phyloP scores from a whole-genome alignment of 2,329 filamentous ascomycete genomes.

The Penicillium occitanis region DNA sequence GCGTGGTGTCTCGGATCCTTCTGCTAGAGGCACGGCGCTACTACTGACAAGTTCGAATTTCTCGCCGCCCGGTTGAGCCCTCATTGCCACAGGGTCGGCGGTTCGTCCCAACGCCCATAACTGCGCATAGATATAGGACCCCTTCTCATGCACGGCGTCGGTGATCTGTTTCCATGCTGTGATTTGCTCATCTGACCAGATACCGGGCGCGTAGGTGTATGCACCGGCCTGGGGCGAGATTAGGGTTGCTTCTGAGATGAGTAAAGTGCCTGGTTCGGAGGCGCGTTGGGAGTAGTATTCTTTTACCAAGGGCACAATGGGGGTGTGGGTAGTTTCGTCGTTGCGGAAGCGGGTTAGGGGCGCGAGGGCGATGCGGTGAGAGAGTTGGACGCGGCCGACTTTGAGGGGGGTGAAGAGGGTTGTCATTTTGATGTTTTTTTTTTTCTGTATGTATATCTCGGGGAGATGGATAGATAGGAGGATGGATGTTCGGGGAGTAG shows the following conservation, averaged over 20 bases:
- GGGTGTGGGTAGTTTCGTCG: constrained; percentile 46
- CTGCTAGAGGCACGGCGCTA: constrained; percentile 41
- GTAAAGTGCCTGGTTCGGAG: constrained; percentile 51
- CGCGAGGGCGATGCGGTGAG: constrained; percentile 52
- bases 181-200: constrained; percentile 55
- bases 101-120: constrained; percentile 61
- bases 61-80: constrained; percentile 27
- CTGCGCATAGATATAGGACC: constrained; percentile 59
- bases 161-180: constrained; percentile 59
- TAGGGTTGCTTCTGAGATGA: constrained; percentile 58
- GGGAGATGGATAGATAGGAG: not conserved
- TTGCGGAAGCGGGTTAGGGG: constrained; percentile 55
- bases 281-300: constrained; percentile 56
- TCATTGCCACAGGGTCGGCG: constrained; percentile 40
- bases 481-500: not conserved
- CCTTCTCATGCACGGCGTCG: constrained; percentile 61
- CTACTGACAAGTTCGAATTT: constrained; percentile 35
- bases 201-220: constrained; percentile 55
- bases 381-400: constrained; percentile 39
- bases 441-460: not conserved
- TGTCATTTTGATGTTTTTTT: not conserved
- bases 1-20: constrained; percentile 28
- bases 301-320: constrained; percentile 33
- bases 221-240: constrained; percentile 48
- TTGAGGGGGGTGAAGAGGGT: constrained; percentile 31